Evolutionary conservation across 225 moss, liverwort and hornwort genomes (phyloP).

Genomic region (Antitrichia curtipendula): DNA sequence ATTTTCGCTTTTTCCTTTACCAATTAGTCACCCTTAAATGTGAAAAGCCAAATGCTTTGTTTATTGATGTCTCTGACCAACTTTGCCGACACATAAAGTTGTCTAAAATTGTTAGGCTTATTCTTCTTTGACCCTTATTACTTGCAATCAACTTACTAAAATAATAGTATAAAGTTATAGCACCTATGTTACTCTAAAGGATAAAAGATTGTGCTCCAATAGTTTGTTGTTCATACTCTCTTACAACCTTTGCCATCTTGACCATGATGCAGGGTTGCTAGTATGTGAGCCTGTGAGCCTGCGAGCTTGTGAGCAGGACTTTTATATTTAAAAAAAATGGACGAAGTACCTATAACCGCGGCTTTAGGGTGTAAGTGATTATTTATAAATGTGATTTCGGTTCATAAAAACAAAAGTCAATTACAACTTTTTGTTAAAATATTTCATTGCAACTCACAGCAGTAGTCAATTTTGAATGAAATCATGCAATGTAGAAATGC

Average conservation of each 20-base stretch:
- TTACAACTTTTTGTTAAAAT: no score
- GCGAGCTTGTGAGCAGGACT: no score
- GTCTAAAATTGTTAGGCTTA: neutral
- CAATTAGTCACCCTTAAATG: neutral
- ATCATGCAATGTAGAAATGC: no score
- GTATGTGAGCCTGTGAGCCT: no score
- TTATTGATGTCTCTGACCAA: neutral
- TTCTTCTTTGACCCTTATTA: neutral
- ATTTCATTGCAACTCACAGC: no score
- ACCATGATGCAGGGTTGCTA: no score
- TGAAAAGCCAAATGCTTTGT: neutral
- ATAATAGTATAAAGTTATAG: neutral
- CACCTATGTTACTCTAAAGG: neutral
- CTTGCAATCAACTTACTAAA: neutral
- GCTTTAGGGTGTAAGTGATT: no score
- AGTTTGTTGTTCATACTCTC: neutral
- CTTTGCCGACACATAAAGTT: rapidly evolving
- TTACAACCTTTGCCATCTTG: neutral
- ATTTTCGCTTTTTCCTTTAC: rapidly evolving
- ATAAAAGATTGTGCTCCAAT: neutral
- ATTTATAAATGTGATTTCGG: no score
- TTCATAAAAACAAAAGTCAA: no score
- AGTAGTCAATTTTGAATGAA: no score
- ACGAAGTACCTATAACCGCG: no score
- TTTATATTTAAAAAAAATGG: no score